A percentile compares a stretch with the other conserved stretches of the same genome.
Evolutionary conservation across 306 rosid species (phyloP).

Genomic region (Trifolium fragiferum): DNA sequence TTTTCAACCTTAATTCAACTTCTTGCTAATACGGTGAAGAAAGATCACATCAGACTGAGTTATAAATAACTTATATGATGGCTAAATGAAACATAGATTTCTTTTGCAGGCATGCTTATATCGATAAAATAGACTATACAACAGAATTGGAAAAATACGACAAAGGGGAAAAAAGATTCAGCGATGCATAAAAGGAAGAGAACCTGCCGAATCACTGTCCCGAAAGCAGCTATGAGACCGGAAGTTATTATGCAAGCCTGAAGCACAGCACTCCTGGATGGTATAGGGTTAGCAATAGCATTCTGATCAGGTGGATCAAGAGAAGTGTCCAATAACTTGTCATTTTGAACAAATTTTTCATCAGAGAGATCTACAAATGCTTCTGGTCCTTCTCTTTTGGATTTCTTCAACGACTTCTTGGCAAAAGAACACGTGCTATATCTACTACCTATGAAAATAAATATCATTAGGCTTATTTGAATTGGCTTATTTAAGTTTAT

Average conservation of each 20-base stretch:
- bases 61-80: neutral
- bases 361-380: constrained; percentile 48
- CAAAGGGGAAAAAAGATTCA: neutral
- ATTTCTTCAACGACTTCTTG: constrained; percentile 62
- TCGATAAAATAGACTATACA: constrained; percentile 16
- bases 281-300: constrained; percentile 38
- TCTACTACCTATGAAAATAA: constrained; percentile 48
- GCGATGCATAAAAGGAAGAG: constrained; percentile 33
- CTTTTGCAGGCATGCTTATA: constrained; percentile 29
- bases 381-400: constrained; percentile 48
- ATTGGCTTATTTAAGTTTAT: neutral
- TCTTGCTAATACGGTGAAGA: constrained; percentile 16
- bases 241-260: constrained; percentile 84
- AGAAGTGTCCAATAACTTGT: constrained; percentile 39
- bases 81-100: constrained; percentile 8
- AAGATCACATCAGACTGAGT: constrained; percentile 19
- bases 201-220: constrained; percentile 75
- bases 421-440: constrained; percentile 55
- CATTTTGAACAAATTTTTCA: constrained; percentile 54
- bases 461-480: constrained; percentile 1
- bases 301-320: constrained; percentile 51
- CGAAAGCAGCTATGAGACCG: constrained; percentile 73
- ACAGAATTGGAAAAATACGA: neutral
- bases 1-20: constrained; percentile 32
- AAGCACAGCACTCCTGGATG: constrained; percentile 76